Conservation (phyloP, 2,329 filamentous ascomycete species). For the Reticulascus tulasneorum region DNA sequence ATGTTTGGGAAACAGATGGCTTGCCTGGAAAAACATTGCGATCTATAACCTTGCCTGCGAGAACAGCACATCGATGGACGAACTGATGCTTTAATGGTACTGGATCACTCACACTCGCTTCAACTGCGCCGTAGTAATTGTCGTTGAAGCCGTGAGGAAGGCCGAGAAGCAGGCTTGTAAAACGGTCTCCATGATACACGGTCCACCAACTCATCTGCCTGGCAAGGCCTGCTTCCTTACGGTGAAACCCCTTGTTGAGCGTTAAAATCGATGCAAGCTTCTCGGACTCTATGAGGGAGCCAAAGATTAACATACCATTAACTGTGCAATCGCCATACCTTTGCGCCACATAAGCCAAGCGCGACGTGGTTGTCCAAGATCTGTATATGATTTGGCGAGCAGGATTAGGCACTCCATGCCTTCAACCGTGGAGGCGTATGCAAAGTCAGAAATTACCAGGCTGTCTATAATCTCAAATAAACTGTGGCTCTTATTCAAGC, state of each 20-base stretch:
- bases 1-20: slow-evolving; percentile 28
- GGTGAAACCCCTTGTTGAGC: neutral
- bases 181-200: slow-evolving; percentile 31
- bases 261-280: too few species aligned
- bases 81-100: slow-evolving; percentile 5
- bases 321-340: slow-evolving; percentile 35
- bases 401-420: slow-evolving; percentile 38
- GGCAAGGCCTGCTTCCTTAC: neutral
- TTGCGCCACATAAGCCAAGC: slow-evolving; percentile 37
- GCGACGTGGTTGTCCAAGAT: slow-evolving; percentile 37
- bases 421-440: slow-evolving; percentile 33
- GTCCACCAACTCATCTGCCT: slow-evolving; percentile 16
- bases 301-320: slow-evolving; percentile 27
- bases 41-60: slow-evolving; percentile 38
- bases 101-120: slow-evolving; percentile 12
- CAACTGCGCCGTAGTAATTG: slow-evolving; percentile 7
- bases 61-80: slow-evolving; percentile 22
- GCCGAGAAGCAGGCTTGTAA: slow-evolving; percentile 39
- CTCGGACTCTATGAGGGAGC: slow-evolving; percentile 19
- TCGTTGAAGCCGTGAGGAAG: slow-evolving; percentile 34
- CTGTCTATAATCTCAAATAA: slow-evolving; percentile 32
- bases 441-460: slow-evolving; percentile 34
- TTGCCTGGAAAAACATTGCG: slow-evolving; percentile 28
- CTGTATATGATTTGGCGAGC: slow-evolving; percentile 37
- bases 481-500: too few species aligned